These are phyloP conservation scores for Coleophoma cylindrospora DNA, from an alignment of 2,329 filamentous ascomycete species.

Conservation along the genomic window DNA sequence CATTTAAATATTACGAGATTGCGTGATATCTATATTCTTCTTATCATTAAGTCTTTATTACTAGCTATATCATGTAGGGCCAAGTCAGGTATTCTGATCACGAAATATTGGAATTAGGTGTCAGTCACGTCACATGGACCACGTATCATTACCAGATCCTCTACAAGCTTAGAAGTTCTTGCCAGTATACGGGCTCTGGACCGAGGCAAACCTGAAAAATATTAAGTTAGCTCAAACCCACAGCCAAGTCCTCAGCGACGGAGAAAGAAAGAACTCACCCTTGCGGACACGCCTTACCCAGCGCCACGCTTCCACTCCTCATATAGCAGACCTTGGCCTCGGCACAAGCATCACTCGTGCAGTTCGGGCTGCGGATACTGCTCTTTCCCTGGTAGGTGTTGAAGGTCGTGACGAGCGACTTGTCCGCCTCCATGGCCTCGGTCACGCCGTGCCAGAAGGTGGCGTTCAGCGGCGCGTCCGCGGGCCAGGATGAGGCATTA, in stretches of 20 bases:
- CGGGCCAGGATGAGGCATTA: conserved; percentile 36
- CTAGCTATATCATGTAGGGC: no score
- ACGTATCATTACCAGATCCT: no score
- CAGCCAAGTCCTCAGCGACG: no score
- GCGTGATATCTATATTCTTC: no score
- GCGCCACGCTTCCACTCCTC: conserved; percentile 45
- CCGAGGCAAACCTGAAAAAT: not conserved
- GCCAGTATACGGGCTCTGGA: not conserved
- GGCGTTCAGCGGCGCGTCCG: conserved; percentile 45
- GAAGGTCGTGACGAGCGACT: conserved; percentile 40
- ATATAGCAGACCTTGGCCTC: conserved; percentile 55
- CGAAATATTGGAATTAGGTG: no score
- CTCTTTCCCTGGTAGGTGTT: conserved; percentile 48
- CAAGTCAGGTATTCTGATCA: no score
- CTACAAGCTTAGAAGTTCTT: not conserved
- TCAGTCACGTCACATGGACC: no score
- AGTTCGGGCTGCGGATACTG: conserved; percentile 44
- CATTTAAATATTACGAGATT: not conserved
- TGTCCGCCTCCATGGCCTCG: conserved; percentile 48
- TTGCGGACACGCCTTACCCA: conserved; percentile 46
- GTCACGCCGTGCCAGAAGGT: conserved; percentile 56
- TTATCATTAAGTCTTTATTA: no score
- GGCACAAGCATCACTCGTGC: conserved; percentile 44
- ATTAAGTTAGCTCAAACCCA: no score
- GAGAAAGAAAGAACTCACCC: conserved; percentile 15